These are phyloP conservation scores for Suillus luteus DNA, from an alignment of 768 basidiomycete species.

Conservation along the genomic window DNA sequence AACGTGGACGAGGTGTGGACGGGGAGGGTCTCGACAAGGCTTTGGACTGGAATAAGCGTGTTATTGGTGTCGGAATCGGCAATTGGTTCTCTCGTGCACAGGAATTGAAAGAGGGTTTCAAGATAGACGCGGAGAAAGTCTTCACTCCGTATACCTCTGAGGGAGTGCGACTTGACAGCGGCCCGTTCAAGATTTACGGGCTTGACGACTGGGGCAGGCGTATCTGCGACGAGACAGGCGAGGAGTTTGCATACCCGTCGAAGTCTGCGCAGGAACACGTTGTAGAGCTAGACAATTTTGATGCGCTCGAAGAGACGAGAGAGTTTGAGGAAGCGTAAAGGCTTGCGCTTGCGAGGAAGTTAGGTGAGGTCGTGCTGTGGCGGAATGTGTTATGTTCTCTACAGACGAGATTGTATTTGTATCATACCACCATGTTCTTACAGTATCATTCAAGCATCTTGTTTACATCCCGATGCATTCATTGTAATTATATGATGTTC, in stretches of 20 bases:
- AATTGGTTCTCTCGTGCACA: conserved; percentile 32
- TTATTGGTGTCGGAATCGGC: conserved; percentile 38
- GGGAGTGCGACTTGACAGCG: background rate
- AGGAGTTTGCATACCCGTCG: conserved; percentile 30
- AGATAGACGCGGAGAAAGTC: conserved; percentile 20
- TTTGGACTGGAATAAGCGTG: conserved; percentile 32
- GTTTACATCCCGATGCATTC: background rate
- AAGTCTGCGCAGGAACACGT: conserved; percentile 25
- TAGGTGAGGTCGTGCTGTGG: background rate
- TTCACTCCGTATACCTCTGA: conserved; percentile 12
- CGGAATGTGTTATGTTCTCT: background rate
- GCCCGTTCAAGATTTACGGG: conserved; percentile 28
- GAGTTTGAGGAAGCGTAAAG: background rate
- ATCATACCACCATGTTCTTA: conserved; percentile 4
- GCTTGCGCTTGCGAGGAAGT: background rate
- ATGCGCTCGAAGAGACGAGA: conserved; percentile 8
- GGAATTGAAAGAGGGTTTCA: conserved; percentile 24
- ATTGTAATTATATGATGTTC: background rate
- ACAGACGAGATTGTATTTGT: conserved; percentile 8
- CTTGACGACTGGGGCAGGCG: conserved; percentile 27
- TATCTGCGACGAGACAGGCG: conserved; percentile 22
- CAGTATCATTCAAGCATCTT: background rate
- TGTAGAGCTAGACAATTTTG: conserved; percentile 25
- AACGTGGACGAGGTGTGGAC: conserved; percentile 36
- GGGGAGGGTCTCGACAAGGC: conserved; percentile 40